phyloP scores from a whole-genome alignment of 371 early-diverging fungal species.

The Mortierella sp. region DNA sequence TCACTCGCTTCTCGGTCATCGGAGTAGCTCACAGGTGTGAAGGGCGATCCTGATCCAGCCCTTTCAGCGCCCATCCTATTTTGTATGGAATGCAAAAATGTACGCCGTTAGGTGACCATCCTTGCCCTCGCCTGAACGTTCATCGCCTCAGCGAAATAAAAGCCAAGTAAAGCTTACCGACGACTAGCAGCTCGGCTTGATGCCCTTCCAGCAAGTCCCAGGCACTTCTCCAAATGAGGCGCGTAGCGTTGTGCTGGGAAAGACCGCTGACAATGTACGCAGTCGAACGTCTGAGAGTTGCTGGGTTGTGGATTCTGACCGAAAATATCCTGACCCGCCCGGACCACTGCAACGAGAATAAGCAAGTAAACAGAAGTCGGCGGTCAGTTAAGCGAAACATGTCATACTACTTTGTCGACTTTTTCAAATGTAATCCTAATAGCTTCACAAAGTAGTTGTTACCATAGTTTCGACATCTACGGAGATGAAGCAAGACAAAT shows the following conservation, averaged over 20 bases:
- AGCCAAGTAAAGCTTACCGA: constrained; percentile 54
- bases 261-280: constrained; percentile 81
- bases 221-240: constrained; percentile 91
- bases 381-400: not conserved
- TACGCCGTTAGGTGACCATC: constrained; percentile 5
- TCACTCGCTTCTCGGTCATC: constrained; percentile 56
- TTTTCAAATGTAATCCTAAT: not conserved
- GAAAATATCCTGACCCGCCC: constrained; percentile 79
- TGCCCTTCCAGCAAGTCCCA: constrained; percentile 84
- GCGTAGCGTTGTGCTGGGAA: constrained; percentile 90
- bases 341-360: constrained; percentile 48
- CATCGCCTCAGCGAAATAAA: constrained; percentile 25
- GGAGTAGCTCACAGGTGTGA: constrained; percentile 55
- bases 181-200: constrained; percentile 75
- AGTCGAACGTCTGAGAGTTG: constrained; percentile 76
- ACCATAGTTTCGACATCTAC: constrained; percentile 67
- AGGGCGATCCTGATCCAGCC: constrained; percentile 58
- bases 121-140: not conserved
- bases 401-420: too few species aligned
- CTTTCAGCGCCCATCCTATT: constrained; percentile 54
- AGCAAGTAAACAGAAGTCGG: constrained; percentile 30
- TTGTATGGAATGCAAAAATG: not conserved
- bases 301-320: constrained; percentile 73
- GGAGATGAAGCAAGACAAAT: not conserved
- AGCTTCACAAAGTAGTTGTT: not conserved